Evolutionary conservation across 805 yeast species (phyloP), one percentile per base, ranked within the genome.

Genomic region (Candida dendrica): DNA sequence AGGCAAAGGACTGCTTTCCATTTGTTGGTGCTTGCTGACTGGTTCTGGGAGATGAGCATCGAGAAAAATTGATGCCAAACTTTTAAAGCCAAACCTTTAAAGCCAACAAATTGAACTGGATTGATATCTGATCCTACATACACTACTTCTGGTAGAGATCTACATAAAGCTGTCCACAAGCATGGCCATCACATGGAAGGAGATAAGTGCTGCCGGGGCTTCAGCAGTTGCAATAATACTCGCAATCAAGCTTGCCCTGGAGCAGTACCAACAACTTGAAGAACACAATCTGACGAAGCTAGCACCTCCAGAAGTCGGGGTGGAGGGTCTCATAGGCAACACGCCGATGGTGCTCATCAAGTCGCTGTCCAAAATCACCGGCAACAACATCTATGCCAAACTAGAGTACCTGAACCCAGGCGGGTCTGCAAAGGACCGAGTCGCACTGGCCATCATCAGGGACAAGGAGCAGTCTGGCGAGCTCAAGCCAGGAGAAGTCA

Each of bases 351-450:
- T 91, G 15, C 74, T 75, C 47, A 73, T 91, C 37, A 73, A 75
- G 48, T 82, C 95, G 1, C 68, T 91, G 11, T 80, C 93, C 1
- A 61, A 68, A 13, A 61, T 72, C 11, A 87, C 96, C 0, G 95
- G 95, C 0, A 82, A 91, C 55, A 81, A 84, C 34, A 77, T 91
- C 4, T 86, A 79, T 58, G 98, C 95, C 31, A 91, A 91, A 55
- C 59, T 90, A 46, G 98, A 91, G 60, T 65, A 87, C 42, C 61
- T 72, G 47, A 93, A 91, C 55, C 97, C 98, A 0, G 98, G 91
- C 1, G 98, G 98, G 0, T 84, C 95, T 39, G 95, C 98, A 4
- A 91, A 91, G 52, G 98, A 91, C 58, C 68, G 98, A 36, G 95
- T 93, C 16, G 98, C 98, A 0, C 64, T 85, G 17, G 87, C 93